Conservation (phyloP, 805 yeast genomes). For the Pichia occidentalis region DNA sequence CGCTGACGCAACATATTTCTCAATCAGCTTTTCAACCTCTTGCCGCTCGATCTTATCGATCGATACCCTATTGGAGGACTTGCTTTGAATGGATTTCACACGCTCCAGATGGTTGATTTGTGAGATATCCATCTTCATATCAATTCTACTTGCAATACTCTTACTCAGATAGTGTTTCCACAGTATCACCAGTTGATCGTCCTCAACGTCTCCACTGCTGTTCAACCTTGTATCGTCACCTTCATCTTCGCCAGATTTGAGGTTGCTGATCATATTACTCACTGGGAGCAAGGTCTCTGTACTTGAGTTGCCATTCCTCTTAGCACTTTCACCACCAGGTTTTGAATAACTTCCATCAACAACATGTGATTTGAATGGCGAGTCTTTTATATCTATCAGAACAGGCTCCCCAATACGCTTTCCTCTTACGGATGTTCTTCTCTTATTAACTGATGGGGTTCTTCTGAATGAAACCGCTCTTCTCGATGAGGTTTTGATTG, state of each 20-base stretch:
- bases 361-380: conserved; percentile 9
- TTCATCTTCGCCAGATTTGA: background rate
- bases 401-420: conserved; percentile 8
- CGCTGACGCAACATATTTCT: conserved; percentile 4
- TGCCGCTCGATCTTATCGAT: background rate
- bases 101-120: conserved; percentile 11
- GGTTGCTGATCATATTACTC: conserved; percentile 1
- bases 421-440: background rate
- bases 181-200: conserved; percentile 16
- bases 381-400: conserved; percentile 9
- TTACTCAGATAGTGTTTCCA: conserved; percentile 27
- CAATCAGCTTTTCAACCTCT: conserved; percentile 5
- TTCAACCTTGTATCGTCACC: background rate
- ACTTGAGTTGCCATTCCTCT: conserved; percentile 4
- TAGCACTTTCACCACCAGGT: conserved; percentile 1
- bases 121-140: conserved; percentile 24
- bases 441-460: background rate
- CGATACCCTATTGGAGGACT: background rate
- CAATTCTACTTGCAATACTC: conserved; percentile 23
- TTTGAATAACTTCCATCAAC: no score
- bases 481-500: conserved; percentile 13
- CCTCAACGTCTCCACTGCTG: conserved; percentile 3
- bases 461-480: conserved; percentile 10
- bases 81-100: conserved; percentile 8
- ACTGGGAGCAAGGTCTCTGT: background rate